Percentiles rank a stretch among this genome's conserved stretches.
Conservation (phyloP, 306 rosid genomes). For the Carpinus viminea region DNA sequence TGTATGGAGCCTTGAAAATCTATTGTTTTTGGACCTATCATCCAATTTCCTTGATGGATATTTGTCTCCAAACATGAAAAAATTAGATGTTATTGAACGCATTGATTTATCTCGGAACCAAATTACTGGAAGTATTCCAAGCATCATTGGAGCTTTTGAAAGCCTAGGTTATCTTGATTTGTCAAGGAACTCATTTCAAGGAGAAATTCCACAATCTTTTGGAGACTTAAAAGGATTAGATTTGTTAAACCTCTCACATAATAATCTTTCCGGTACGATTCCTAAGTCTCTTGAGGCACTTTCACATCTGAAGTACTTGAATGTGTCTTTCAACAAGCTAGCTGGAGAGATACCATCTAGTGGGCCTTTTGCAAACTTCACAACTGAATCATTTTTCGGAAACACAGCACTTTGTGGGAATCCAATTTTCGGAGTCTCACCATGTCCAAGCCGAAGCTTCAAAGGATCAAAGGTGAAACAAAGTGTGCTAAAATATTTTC, state of each 20-base stretch:
- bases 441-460: not conserved
- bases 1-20: not conserved
- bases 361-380: slow-evolving; percentile 4
- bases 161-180: not conserved
- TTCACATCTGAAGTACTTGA: not conserved
- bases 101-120: not conserved
- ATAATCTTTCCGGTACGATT: not conserved
- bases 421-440: not conserved
- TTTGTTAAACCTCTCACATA: not conserved
- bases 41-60: not conserved
- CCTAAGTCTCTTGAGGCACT: slow-evolving; percentile 8
- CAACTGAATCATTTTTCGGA: not conserved
- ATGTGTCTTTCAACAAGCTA: not conserved
- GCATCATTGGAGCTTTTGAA: not conserved
- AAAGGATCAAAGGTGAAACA: not conserved
- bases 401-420: not conserved
- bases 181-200: not conserved
- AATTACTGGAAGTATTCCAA: not conserved
- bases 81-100: not conserved
- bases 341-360: not conserved
- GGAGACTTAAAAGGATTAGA: not conserved
- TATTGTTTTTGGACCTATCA: not conserved
- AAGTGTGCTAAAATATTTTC: not conserved
- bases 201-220: not conserved
- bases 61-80: not conserved